Evolutionary conservation across 768 basidiomycete species (phyloP).

Genomic region (Leccinellum luteum): DNA sequence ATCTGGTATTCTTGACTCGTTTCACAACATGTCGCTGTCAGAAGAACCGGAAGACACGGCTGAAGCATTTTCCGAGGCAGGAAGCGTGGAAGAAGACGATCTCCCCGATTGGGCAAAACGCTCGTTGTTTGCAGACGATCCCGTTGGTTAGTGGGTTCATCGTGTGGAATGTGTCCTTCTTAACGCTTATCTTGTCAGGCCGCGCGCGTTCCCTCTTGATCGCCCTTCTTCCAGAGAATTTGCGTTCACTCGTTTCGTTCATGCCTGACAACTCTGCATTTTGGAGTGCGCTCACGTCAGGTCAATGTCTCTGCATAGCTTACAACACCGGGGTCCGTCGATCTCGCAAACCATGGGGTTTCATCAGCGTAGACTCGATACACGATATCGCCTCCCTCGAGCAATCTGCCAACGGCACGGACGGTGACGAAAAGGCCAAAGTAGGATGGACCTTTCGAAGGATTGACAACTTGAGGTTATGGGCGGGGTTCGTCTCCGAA

Average conservation of each 20-base stretch:
- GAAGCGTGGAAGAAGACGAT: conserved; percentile 63
- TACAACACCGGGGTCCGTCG: conserved; percentile 81
- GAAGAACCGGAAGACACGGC: conserved; percentile 60
- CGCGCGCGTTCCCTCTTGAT: conserved; percentile 63
- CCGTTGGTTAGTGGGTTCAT: conserved; percentile 49
- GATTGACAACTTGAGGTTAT: conserved; percentile 81
- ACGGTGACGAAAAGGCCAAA: conserved; percentile 43
- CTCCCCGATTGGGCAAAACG: conserved; percentile 78
- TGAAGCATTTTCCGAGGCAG: conserved; percentile 38
- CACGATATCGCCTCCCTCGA: conserved; percentile 78
- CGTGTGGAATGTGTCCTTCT: neutral
- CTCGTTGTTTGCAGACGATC: conserved; percentile 49
- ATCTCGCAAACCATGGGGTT: conserved; percentile 86
- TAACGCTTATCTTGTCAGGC: conserved; percentile 38
- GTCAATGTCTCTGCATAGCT: conserved; percentile 75
- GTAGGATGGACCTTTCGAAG: conserved; percentile 82
- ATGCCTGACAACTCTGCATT: conserved; percentile 38
- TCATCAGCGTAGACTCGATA: conserved; percentile 70
- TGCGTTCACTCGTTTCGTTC: conserved; percentile 42
- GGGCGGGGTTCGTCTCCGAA: conserved; percentile 66
- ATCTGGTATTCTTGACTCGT: conserved; percentile 53
- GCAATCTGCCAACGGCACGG: conserved; percentile 36
- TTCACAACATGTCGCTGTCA: conserved; percentile 46
- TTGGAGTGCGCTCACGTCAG: conserved; percentile 61
- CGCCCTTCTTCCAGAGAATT: conserved; percentile 54